Percentiles rank a stretch among this genome's conserved stretches.
Conservation (phyloP, 2,329 filamentous ascomycete genomes). For the Lachnellula cervina region DNA sequence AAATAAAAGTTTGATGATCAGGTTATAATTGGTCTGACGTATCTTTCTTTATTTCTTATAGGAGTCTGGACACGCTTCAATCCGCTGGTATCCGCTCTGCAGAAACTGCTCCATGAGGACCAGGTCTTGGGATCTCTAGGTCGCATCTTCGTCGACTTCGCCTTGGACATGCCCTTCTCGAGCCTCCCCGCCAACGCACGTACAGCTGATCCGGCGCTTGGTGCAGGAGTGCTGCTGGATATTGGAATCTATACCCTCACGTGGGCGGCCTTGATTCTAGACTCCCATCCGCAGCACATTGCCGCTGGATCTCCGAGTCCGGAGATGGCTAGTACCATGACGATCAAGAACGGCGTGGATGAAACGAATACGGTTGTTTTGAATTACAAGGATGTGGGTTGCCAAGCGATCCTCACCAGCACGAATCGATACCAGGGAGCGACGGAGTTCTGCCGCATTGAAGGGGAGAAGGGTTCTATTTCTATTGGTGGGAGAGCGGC, state of each 20-base stretch:
- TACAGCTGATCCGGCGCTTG: conserved; percentile 61
- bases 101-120: conserved; percentile 27
- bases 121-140: conserved; percentile 42
- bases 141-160: conserved; percentile 30
- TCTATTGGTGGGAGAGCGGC: conserved; percentile 52
- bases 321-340: conserved; percentile 41
- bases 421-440: neutral
- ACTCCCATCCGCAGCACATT: conserved; percentile 33
- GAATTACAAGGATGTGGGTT: conserved; percentile 47
- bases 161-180: neutral
- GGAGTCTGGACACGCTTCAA: conserved; percentile 59
- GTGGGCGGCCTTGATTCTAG: conserved; percentile 61
- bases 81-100: conserved; percentile 43
- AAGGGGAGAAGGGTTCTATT: conserved; percentile 48
- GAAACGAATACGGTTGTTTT: conserved; percentile 56
- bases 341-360: conserved; percentile 53
- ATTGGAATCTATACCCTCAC: conserved; percentile 63
- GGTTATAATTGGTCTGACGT: too few species aligned
- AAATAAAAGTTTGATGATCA: too few species aligned
- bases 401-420: neutral
- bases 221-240: conserved; percentile 60
- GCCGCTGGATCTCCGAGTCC: neutral
- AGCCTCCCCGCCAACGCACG: conserved; percentile 37
- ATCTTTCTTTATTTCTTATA: too few species aligned
- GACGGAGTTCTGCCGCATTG: conserved; percentile 2